Base-by-base conservation (phyloP, 1,284 basidiomycete species). In the Mycosarcoma mackinlayi region DNA sequence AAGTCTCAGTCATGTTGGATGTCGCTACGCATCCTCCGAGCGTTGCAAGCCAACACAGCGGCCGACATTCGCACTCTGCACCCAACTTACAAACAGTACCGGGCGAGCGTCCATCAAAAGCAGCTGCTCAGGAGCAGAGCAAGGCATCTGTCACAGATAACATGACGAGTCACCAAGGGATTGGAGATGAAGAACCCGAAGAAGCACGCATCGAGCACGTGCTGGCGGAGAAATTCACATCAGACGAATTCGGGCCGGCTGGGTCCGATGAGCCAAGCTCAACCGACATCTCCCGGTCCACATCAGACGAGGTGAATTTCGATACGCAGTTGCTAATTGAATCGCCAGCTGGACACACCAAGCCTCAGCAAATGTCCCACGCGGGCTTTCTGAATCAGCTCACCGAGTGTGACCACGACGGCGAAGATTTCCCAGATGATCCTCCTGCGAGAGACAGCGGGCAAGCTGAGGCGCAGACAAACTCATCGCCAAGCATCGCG, bases 11-110 rank as follows among this genome's bases (percentile, higher is more conserved):
- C 14, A 53, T 54, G 54, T 28, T 42, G 16, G 39, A 39, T 27
- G 54, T 64, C 61, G 55, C 50, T 23, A 64, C 30, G 55, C 61
- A 54, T 64, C 39, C 30, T 34, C 39, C 49, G 10, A 11, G 27
- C 30, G 6, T 31, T 3, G 31, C 34, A 18, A 24, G 18, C 1
- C 35, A 34, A 24, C 1, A 16, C 3, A 30, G 8, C 5, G 23
- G 31, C 21, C 33, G 25, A 16, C 33, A 45, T 2, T 18, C 50
- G 8, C 37, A 21, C 5, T 38, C 35, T 18, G 30, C 46, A 10
- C 11, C 52, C 2, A 50, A 30, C 37, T 16, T 19, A 14, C 51
- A 34, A 10, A 21, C 34, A 3, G 27, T 39, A 8, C 34, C 27
- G 13, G 24, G 19, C 31, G 51, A 46, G 24, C 10, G 21, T 13